Base-by-base conservation (phyloP, 2,329 filamentous ascomycete species). In the Blumeria hordei region DNA sequence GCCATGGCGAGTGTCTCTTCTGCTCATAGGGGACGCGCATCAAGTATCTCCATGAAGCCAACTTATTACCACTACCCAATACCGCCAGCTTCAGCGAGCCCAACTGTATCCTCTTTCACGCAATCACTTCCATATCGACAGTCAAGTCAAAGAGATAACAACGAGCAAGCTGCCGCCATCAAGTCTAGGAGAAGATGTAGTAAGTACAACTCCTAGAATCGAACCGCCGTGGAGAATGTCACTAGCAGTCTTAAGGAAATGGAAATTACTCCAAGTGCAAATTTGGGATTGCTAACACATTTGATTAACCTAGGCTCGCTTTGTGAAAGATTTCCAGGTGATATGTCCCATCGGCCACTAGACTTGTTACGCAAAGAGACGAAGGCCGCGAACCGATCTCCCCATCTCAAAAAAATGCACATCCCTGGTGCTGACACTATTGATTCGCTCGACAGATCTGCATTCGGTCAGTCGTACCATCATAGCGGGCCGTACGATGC, bases 401-500 rank as follows among this genome's bases (percentile, higher is more conserved):
- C 77, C 1, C 81, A 83, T 65, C 73, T 84, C 51, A 75, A 74
- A 61, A 83, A 80, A 64, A 76, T 74, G 62, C 72, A 80, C 62
- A 73, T 82, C 14, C 76, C 80, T 32, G 76, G 75, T 49, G 76
- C 85, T 1, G 88, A 96, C 66, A 72, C 74, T 8, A 92, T 96
- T 62, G 90, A 95, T 66, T 71, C 72, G 5, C 77, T 96, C 1
- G 90, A 94, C 64, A 73, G 71, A 54, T 70, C 74, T 2, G 67
- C 75, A n/a, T 67, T 74, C 43, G 75, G 76, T 53, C 74, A 74
- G 16, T 69, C 74, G 2, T 94, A 94, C 67, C 90, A 95, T 67
- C 90, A 96, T 63, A 85, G 83, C 59, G 88, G 90, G 0, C 90
- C 90, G 0, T 96, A 85, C 62, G 90, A 96, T 65, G 86, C 88